Conservation (phyloP, 2,329 filamentous ascomycete genomes). For the Colletotrichum trifolii region DNA sequence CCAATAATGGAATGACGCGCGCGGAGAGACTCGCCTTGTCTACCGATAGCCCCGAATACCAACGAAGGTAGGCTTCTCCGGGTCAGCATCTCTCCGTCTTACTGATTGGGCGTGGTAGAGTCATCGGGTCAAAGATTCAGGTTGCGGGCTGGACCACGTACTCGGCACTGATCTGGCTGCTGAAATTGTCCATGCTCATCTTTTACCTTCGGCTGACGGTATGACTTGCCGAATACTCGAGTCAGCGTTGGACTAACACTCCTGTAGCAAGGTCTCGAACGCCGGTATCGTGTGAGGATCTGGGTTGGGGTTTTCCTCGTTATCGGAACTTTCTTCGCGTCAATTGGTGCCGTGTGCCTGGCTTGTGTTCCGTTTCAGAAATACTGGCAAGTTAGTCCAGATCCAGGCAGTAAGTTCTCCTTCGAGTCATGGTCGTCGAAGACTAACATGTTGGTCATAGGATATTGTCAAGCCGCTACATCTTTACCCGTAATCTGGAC, state of each 20-base stretch:
- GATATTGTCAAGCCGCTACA: constrained; percentile 60
- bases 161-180: constrained; percentile 62
- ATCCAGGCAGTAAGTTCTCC: constrained; percentile 61
- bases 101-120: constrained; percentile 43
- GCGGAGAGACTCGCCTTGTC: constrained; percentile 57
- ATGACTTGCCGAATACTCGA: background rate
- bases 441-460: constrained; percentile 41
- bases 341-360: constrained; percentile 61
- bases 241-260: background rate
- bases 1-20: constrained; percentile 68
- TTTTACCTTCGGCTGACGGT: constrained; percentile 67
- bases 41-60: constrained; percentile 57
- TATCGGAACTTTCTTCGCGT: constrained; percentile 58
- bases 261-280: constrained; percentile 48
- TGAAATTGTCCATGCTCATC: constrained; percentile 67
- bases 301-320: constrained; percentile 63
- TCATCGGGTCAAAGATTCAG: constrained; percentile 67
- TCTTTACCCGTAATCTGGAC: constrained; percentile 62
- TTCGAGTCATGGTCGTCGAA: background rate
- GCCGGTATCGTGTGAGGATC: constrained; percentile 56
- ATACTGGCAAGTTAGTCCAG: constrained; percentile 69
- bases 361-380: constrained; percentile 63
- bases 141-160: constrained; percentile 67
- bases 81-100: no score
- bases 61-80: constrained; percentile 43